Conservation (phyloP, 352 stramenopile species). For the Blastocystis sp. region DNA sequence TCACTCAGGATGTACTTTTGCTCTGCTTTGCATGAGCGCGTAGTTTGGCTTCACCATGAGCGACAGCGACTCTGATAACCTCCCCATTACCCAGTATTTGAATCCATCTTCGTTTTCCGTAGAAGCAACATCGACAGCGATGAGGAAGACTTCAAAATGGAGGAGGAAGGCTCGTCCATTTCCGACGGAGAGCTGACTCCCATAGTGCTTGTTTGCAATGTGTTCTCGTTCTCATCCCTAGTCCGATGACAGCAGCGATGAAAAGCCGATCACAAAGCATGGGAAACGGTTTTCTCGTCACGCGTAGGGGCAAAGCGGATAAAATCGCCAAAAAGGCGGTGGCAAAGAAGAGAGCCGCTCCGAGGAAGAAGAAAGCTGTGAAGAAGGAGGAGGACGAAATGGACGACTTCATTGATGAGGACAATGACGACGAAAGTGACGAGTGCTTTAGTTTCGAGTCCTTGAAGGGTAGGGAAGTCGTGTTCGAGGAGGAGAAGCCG, state of each 20-base stretch:
- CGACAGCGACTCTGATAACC: slow-evolving; percentile 56
- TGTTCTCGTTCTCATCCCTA: neutral
- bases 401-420: slow-evolving; percentile 49
- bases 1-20: neutral
- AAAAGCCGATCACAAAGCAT: slow-evolving; percentile 42
- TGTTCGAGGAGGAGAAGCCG: neutral
- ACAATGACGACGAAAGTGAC: slow-evolving; percentile 56
- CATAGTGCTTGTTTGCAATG: neutral
- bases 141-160: slow-evolving; percentile 46
- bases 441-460: neutral
- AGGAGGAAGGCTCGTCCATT: slow-evolving; percentile 16
- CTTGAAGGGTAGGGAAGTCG: neutral
- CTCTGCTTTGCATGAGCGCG: neutral
- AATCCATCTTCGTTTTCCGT: neutral
- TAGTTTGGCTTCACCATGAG: slow-evolving; percentile 5
- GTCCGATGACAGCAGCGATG: slow-evolving; percentile 40
- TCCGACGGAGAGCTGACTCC: slow-evolving; percentile 32
- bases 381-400: slow-evolving; percentile 41
- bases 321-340: slow-evolving; percentile 63
- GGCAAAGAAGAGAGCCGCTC: slow-evolving; percentile 36
- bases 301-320: slow-evolving; percentile 36
- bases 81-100: slow-evolving; percentile 45
- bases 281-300: neutral
- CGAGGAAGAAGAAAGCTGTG: slow-evolving; percentile 17
- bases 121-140: slow-evolving; percentile 43